Percentiles rank a stretch among this genome's conserved stretches.
Conservation (phyloP, 1,284 basidiomycete species). For the Phylloporus sp. region DNA sequence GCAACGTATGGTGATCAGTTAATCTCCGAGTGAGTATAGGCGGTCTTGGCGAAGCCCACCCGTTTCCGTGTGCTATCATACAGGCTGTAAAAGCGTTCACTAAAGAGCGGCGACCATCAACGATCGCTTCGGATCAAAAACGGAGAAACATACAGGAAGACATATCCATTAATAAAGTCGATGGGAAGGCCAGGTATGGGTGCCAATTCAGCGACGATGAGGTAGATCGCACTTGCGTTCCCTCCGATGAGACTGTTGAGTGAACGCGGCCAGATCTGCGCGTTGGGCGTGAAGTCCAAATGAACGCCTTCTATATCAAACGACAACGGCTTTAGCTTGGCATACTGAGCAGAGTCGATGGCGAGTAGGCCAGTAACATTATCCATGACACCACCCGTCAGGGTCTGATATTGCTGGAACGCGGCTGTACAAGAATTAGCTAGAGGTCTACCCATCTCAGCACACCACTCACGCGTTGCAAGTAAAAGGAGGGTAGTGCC, state of each 20-base stretch:
- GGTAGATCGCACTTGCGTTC: constrained; percentile 49
- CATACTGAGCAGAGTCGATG: constrained; percentile 45
- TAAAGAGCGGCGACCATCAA: not conserved
- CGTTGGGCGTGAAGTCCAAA: constrained; percentile 55
- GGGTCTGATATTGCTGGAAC: constrained; percentile 55
- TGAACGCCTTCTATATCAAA: constrained; percentile 41
- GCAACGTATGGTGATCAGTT: not conserved
- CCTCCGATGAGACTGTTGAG: constrained; percentile 54
- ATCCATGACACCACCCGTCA: constrained; percentile 62
- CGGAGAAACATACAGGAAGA: constrained; percentile 28
- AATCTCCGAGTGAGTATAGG: not conserved
- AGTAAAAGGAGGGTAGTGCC: constrained; percentile 59
- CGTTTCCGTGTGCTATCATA: not conserved
- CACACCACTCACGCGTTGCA: constrained; percentile 42
- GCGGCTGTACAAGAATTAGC: constrained; percentile 48
- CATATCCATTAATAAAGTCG: constrained; percentile 12
- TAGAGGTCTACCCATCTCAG: not conserved
- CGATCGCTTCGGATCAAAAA: not conserved
- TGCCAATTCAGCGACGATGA: constrained; percentile 43
- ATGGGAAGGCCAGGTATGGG: constrained; percentile 39
- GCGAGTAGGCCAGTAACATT: constrained; percentile 50
- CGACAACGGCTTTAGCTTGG: constrained; percentile 4
- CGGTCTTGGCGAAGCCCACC: constrained; percentile 4
- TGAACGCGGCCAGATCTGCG: constrained; percentile 61
- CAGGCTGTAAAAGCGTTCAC: constrained; percentile 7